phyloP scores from a whole-genome alignment of 257 asterid species.

The Haberlea rhodopensis region DNA sequence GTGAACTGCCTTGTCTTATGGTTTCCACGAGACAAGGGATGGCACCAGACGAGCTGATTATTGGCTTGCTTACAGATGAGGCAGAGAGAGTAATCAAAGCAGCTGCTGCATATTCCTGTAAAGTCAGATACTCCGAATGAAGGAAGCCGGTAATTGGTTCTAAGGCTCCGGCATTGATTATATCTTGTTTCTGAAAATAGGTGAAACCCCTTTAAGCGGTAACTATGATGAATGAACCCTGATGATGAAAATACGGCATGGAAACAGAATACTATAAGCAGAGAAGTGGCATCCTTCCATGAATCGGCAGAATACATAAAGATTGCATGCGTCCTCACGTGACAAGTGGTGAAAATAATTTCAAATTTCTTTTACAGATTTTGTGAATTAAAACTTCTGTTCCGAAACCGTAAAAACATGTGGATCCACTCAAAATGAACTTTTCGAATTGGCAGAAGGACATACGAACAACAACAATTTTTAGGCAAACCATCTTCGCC shows the following conservation, averaged over 20 bases:
- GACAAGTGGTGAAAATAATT: too few species aligned
- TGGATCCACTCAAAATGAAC: too few species aligned
- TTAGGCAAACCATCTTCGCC: too few species aligned
- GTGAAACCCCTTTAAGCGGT: not conserved
- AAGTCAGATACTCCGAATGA: slow-evolving; percentile 45
- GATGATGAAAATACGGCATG: not conserved
- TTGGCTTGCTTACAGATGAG: slow-evolving; percentile 76
- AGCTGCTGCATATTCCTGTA: slow-evolving; percentile 82
- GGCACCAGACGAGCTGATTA: slow-evolving; percentile 72
- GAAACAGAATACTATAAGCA: not conserved
- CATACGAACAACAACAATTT: too few species aligned
- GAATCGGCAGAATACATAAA: not conserved
- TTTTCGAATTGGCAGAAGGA: too few species aligned
- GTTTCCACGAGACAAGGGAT: slow-evolving; percentile 76
- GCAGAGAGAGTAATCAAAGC: slow-evolving; percentile 88
- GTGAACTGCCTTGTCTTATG: slow-evolving; percentile 48
- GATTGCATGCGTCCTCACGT: too few species aligned
- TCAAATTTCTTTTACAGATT: not conserved
- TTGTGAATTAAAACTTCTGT: too few species aligned
- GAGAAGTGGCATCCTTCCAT: not conserved
- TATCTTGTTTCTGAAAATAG: slow-evolving; percentile 71
- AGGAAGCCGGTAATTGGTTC: slow-evolving; percentile 75
- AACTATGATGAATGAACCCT: not conserved
- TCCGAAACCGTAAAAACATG: too few species aligned
- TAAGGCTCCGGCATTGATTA: slow-evolving; percentile 75